Evolutionary conservation across 345 rosid species (phyloP).

Genomic region (Mangifera indica): DNA sequence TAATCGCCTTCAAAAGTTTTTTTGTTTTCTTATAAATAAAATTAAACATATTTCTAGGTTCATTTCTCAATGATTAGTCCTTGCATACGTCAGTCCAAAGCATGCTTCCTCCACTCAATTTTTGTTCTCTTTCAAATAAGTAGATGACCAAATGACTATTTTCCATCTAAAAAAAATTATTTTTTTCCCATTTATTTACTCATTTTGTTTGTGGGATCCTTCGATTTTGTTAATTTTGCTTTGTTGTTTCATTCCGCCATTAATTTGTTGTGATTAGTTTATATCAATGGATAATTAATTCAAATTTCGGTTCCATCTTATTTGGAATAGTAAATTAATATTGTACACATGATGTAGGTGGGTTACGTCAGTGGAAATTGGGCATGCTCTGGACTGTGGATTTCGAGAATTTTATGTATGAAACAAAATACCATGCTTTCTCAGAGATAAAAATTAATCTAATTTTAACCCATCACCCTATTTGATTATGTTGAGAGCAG

Average conservation of each 20-base stretch:
- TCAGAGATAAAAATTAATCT: background rate
- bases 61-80: conserved; percentile 13
- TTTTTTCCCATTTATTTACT: no score
- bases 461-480: conserved; percentile 20
- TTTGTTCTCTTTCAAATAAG: no score
- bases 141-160: no score
- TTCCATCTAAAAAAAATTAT: no score
- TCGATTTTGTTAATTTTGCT: no score
- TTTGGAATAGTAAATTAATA: background rate
- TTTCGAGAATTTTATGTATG: conserved; percentile 26
- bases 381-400: conserved; percentile 27
- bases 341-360: background rate
- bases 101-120: conserved; percentile 21
- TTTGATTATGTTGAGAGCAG: conserved; percentile 10
- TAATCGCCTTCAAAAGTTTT: conserved; percentile 25
- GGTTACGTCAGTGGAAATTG: conserved; percentile 31
- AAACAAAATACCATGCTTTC: conserved; percentile 27
- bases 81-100: conserved; percentile 36
- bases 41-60: background rate
- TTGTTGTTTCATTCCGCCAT: no score
- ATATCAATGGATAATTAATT: no score
- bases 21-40: background rate
- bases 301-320: background rate
- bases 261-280: no score
- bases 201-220: no score